A percentile compares a stretch with the other conserved stretches of the same genome.
Evolutionary conservation across 495 filamentous ascomycete genomes (phyloP).

Genomic region (Podospora sp.): DNA sequence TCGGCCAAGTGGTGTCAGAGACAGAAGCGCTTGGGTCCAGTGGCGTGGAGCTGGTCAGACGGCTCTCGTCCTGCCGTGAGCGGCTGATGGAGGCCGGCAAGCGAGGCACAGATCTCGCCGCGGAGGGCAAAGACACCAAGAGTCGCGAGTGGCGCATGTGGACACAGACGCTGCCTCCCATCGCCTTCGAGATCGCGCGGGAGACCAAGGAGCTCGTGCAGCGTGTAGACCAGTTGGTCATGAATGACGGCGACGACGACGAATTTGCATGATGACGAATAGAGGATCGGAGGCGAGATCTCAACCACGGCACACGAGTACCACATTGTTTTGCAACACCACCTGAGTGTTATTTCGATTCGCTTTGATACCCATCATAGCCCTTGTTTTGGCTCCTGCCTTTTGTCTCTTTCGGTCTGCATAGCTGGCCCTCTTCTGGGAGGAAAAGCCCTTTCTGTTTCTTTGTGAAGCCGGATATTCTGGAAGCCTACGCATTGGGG

Average conservation of each 20-base stretch:
- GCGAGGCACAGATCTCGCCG: constrained; percentile 59
- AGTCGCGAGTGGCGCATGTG: constrained; percentile 62
- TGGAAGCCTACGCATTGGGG: background rate
- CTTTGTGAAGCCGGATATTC: background rate
- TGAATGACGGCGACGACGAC: constrained; percentile 43
- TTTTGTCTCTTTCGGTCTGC: constrained; percentile 10
- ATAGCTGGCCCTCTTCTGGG: background rate
- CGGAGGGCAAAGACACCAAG: constrained; percentile 46
- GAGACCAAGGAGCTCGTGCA: constrained; percentile 75
- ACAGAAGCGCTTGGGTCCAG: constrained; percentile 61
- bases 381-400: constrained; percentile 19
- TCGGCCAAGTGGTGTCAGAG: constrained; percentile 67
- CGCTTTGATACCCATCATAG: constrained; percentile 38
- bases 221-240: constrained; percentile 44
- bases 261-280: constrained; percentile 45
- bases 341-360: constrained; percentile 14
- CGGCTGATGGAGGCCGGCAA: constrained; percentile 69
- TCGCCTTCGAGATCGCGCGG: constrained; percentile 84
- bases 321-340: constrained; percentile 6
- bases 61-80: constrained; percentile 63
- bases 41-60: constrained; percentile 63
- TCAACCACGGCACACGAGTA: background rate
- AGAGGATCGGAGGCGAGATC: background rate
- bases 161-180: constrained; percentile 72
- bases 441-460: background rate